Evolutionary conservation across 2,329 filamentous ascomycete genomes (phyloP), one percentile per base, ranked within the genome.

Genomic region (Ceratocystis huliohia): DNA sequence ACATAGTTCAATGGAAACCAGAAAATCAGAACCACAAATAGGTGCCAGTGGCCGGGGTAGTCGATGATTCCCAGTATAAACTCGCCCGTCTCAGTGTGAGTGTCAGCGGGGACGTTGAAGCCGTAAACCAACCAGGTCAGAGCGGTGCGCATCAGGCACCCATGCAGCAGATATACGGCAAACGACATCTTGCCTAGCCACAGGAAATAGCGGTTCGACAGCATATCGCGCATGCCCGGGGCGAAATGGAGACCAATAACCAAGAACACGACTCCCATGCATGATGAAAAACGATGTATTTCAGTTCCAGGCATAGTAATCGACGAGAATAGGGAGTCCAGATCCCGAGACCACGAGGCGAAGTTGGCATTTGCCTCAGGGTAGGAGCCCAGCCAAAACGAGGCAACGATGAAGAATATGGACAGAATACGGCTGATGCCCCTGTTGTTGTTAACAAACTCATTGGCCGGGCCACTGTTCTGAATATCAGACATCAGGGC

Each of bases 131-230:
- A 78, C 81, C 83, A 86, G 30, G 81, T 80, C 15, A 87, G 76
- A 6, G 85, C 73, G 28, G 80, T 81, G 66, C 84, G 81, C 70
- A 86, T 79, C 37, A 87, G 76, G 0, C 81, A 80, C 53, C 84
- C 84, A 73, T 87, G 84, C 22, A 87, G 74, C 5, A 87, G 78
- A 70, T 87, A 87, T 15, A 87, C 81, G 1, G 84, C 83, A 70
- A 86, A 86, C 57, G 81, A 84, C 74, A 86, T 81, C 71, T 82
- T 82, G 57, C 84, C 84, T 13, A 87, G 79, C 79, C 83, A 87
- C 57, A 84, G 77, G 56, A 87, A 79, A 65, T 79, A 77, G 41
- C 78, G 79, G 67, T 79, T 80, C 3, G 81, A 82, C 2, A 87
- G 77, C 0, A 81, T 69, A 63, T 77, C 78, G 68, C 84, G 83